Conservation (phyloP, 2,329 filamentous ascomycete species). For the Penicillium sp. region DNA sequence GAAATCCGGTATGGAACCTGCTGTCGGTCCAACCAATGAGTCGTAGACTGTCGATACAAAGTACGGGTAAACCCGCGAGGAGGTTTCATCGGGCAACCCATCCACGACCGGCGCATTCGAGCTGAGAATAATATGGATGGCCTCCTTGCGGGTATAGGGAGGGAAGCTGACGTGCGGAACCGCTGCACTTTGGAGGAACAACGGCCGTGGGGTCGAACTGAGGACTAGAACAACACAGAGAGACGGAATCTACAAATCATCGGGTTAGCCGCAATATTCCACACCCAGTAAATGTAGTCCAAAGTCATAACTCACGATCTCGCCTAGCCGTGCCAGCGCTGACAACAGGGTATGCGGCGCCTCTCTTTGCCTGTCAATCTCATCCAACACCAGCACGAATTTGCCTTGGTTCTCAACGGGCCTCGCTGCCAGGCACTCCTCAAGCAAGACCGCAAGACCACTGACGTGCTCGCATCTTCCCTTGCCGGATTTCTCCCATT, state of each 20-base stretch:
- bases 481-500: constrained; percentile 50
- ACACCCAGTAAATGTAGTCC: background rate
- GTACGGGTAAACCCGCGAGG: constrained; percentile 53
- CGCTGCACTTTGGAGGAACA: constrained; percentile 67
- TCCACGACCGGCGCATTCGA: constrained; percentile 45
- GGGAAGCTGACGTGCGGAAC: constrained; percentile 79
- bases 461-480: constrained; percentile 77
- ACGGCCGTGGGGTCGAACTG: constrained; percentile 64
- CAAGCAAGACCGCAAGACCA: constrained; percentile 71
- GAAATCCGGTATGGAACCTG: constrained; percentile 74
- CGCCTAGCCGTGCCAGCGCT: constrained; percentile 76
- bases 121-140: constrained; percentile 71
- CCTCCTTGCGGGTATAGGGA: constrained; percentile 77
- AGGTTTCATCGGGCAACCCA: constrained; percentile 31
- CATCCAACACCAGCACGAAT: constrained; percentile 84
- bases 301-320: constrained; percentile 60
- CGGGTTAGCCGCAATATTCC: constrained; percentile 1
- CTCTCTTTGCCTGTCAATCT: constrained; percentile 80
- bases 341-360: constrained; percentile 74
- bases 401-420: constrained; percentile 46
- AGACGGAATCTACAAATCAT: constrained; percentile 64
- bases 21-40: constrained; percentile 75
- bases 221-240: constrained; percentile 77
- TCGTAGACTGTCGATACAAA: constrained; percentile 87
- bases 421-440: constrained; percentile 38